phyloP scores from a whole-genome alignment of 176 grass and related monocot genomes.

The Pharus latifolius region DNA sequence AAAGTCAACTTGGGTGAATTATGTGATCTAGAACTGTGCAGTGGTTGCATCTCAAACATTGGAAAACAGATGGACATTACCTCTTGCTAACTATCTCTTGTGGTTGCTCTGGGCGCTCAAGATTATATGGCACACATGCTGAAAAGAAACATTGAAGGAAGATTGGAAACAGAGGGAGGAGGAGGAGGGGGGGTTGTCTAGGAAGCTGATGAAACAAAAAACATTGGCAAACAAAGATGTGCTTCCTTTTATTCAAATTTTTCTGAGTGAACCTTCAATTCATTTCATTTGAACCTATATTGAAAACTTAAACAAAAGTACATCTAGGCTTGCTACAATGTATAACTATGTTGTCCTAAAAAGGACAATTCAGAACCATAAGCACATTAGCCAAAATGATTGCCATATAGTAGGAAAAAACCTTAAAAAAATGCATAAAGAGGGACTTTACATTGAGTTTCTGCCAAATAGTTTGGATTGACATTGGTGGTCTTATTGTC shows the following conservation, averaged over 20 bases:
- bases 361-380: background rate
- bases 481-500: background rate
- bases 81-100: background rate
- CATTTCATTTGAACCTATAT: background rate
- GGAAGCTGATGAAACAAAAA: no score
- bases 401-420: background rate
- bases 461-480: background rate
- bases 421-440: background rate
- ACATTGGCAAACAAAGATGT: background rate
- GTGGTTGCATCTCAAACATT: conserved; percentile 3
- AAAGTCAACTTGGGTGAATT: conserved; percentile 1
- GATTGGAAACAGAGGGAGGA: no score
- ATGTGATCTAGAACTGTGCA: background rate
- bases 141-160: conserved; percentile 4
- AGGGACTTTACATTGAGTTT: conserved; percentile 16
- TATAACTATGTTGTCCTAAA: no score
- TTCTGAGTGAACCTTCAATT: background rate
- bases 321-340: background rate
- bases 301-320: background rate
- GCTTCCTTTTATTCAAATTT: background rate
- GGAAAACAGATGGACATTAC: conserved; percentile 10
- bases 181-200: no score
- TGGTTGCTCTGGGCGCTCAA: background rate
- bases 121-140: conserved; percentile 14
- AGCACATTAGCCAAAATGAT: background rate